These are phyloP conservation scores for Dovyalis caffra DNA, from an alignment of 345 rosid genomes.

Conservation along the genomic window DNA sequence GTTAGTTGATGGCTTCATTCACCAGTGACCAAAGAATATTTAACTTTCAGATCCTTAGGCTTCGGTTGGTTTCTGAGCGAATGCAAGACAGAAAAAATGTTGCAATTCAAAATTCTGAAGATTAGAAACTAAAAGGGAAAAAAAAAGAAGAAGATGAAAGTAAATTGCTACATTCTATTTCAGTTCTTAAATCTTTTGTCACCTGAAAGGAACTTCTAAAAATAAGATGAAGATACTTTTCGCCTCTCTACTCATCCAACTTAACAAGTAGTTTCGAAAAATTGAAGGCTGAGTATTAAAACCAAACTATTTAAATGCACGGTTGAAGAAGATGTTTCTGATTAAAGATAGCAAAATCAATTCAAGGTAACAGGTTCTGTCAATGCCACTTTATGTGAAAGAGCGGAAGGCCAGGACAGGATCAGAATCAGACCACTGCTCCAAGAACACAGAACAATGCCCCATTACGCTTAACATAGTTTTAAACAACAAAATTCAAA, in stretches of 20 bases:
- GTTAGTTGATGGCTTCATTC: conserved; percentile 57
- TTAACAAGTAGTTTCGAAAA: not conserved
- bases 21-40: conserved; percentile 30
- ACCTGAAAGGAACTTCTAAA: too few relatives aligned
- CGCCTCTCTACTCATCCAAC: too few relatives aligned
- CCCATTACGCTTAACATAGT: too few relatives aligned
- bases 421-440: too few relatives aligned
- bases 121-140: not conserved
- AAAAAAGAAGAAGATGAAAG: not conserved
- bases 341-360: not conserved
- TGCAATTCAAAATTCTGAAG: not conserved
- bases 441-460: too few relatives aligned
- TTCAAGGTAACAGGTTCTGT: not conserved
- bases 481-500: too few relatives aligned
- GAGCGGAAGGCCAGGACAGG: too few relatives aligned
- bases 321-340: not conserved
- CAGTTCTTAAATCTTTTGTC: too few relatives aligned
- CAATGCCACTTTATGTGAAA: too few relatives aligned
- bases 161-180: not conserved
- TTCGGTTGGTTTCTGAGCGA: conserved; percentile 19
- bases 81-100: not conserved
- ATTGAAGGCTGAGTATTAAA: not conserved
- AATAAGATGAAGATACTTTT: too few relatives aligned
- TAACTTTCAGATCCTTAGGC: conserved; percentile 15
- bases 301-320: not conserved